phyloP scores from a whole-genome alignment of 1,284 basidiomycete species.

The Rhodotorula glutinis region DNA sequence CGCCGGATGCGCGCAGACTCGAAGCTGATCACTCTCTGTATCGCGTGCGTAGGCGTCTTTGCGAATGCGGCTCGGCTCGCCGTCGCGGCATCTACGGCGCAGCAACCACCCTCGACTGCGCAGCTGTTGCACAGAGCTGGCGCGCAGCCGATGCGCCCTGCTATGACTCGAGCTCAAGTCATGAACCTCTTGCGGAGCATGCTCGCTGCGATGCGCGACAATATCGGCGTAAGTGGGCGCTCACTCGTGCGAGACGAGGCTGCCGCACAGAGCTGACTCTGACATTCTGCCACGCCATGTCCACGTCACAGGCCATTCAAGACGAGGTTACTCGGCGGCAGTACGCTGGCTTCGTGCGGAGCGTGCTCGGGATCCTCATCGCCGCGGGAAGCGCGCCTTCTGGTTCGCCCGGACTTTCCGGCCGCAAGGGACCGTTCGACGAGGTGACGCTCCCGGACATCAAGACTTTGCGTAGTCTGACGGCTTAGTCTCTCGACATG shows the following conservation, averaged over 20 bases:
- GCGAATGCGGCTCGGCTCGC: slow-evolving; percentile 14
- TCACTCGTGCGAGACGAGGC: no score
- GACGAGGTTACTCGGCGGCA: slow-evolving; percentile 6
- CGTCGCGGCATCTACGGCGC: neutral
- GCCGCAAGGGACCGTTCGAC: slow-evolving; percentile 15
- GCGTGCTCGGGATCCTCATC: slow-evolving; percentile 7
- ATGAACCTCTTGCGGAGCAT: slow-evolving; percentile 31
- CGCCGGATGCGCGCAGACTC: no score
- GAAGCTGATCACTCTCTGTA: neutral
- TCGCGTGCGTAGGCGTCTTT: slow-evolving; percentile 17
- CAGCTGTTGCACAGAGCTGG: slow-evolving; percentile 10
- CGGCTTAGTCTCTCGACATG: no score
- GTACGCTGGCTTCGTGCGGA: slow-evolving; percentile 15
- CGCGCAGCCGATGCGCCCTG: neutral
- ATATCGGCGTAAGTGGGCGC: slow-evolving; percentile 23
- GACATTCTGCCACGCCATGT: no score
- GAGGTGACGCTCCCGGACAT: slow-evolving; percentile 27
- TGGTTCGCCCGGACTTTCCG: neutral
- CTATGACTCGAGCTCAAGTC: slow-evolving; percentile 5
- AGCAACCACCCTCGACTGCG: slow-evolving; percentile 1
- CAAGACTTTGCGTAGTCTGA: neutral
- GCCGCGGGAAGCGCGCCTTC: neutral
- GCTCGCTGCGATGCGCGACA: slow-evolving; percentile 36
- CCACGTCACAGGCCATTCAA: slow-evolving; percentile 10
- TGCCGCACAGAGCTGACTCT: neutral